These are phyloP conservation scores for Chimonanthus praecox DNA, from an alignment of 164 flowering plant species.

Conservation along the genomic window DNA sequence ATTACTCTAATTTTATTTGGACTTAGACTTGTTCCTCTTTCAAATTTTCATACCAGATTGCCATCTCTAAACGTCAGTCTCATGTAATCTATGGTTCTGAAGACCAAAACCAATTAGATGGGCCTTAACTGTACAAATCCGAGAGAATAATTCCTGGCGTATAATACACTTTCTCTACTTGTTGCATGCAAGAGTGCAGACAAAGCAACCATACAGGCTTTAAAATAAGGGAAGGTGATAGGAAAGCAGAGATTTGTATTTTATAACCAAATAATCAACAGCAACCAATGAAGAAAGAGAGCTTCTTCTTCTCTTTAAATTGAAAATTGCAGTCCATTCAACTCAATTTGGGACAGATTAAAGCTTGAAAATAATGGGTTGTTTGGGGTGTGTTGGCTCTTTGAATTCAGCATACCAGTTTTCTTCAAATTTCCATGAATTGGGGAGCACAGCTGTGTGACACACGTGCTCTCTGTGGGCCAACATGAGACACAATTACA, in stretches of 20 bases:
- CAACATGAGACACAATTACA: background rate
- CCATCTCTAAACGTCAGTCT: too few relatives aligned
- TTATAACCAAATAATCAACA: background rate
- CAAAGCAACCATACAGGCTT: background rate
- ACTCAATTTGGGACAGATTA: background rate
- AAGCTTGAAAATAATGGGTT: background rate
- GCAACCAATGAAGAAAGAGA: background rate
- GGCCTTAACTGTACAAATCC: too few relatives aligned
- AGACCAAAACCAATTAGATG: too few relatives aligned
- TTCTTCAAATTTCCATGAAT: background rate
- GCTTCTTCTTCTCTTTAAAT: background rate
- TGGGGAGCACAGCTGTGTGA: background rate
- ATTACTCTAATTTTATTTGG: too few relatives aligned
- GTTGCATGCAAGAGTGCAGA: background rate
- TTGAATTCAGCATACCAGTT: background rate
- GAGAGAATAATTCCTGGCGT: too few relatives aligned
- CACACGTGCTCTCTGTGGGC: background rate
- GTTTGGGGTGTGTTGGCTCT: background rate
- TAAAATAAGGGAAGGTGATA: background rate
- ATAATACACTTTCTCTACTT: too few relatives aligned
- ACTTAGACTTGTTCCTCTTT: too few relatives aligned
- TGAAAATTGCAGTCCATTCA: background rate
- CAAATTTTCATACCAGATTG: too few relatives aligned
- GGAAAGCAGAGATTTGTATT: background rate
- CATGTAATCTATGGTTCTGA: too few relatives aligned